phyloP scores from a whole-genome alignment of 306 rosid genomes.

The Trifolium repens region DNA sequence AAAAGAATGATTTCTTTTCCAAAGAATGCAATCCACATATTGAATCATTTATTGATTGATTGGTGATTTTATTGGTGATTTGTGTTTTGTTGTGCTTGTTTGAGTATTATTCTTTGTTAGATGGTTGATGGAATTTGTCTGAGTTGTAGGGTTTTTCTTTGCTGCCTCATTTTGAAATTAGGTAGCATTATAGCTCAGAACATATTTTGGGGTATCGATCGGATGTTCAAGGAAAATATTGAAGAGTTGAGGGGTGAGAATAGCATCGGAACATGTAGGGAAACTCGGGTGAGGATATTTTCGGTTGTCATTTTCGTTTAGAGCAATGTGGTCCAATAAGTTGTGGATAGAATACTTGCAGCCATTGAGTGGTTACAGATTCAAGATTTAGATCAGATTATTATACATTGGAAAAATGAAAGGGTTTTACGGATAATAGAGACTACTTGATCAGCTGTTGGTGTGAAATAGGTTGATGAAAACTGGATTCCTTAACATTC shows the following conservation, averaged over 20 bases:
- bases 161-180: constrained; percentile 8
- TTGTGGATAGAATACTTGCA: constrained; percentile 26
- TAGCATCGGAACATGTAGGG: constrained; percentile 21
- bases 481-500: constrained; percentile 34
- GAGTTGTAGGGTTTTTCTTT: constrained; percentile 4
- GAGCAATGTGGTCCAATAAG: constrained; percentile 31
- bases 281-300: neutral
- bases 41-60: constrained; percentile 13
- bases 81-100: constrained; percentile 10
- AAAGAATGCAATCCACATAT: constrained; percentile 76
- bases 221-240: constrained; percentile 24
- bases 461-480: constrained; percentile 27
- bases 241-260: constrained; percentile 18
- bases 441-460: constrained; percentile 23
- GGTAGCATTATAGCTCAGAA: neutral
- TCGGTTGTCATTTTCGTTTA: constrained; percentile 11
- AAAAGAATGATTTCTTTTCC: constrained; percentile 73
- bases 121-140: constrained; percentile 9
- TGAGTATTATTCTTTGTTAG: constrained; percentile 1
- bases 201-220: constrained; percentile 8
- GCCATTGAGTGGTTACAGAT: constrained; percentile 7
- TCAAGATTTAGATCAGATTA: constrained; percentile 32
- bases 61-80: constrained; percentile 15
- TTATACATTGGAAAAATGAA: constrained; percentile 23
- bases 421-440: neutral